Base-by-base conservation (phyloP, 192 early-diverging fungal genomes). In the Polychytrium aggregatum region DNA sequence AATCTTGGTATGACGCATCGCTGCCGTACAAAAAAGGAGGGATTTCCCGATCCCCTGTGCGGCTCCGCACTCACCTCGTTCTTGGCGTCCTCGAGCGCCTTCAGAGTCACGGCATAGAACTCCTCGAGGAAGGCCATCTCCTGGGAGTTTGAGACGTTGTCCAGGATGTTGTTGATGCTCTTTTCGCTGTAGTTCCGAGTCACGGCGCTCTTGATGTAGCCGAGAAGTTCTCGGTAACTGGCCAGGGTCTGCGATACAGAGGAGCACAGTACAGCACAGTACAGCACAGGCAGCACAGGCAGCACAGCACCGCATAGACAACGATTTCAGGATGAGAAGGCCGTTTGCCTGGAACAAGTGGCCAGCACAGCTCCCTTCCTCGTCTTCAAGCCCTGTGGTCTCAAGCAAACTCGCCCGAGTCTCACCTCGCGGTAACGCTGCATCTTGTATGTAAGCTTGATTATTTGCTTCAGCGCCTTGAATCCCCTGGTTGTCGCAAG, bases 101-200 rank as follows among this genome's bases (percentile, higher is more conserved):
- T 62, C 46, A 92, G 53, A 0, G 86, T 92, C 13, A 74, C 76
- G 6, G 80, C 67, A 58, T 90, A 90, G 43, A 92, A 86, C 37
- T 80, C 69, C 50, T 92, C 87, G 78, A 92, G 71, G 41, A 90
- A 87, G 0, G 46, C 46, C 80, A 85, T 85, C 43, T 88, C 84
- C 28, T 79, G 73, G 11, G 83, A 76, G 14, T 75, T 63, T 6
- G 86, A 83, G 9, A 87, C 74, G 48, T 72, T 81, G 53, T 92
- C 89, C 40, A 92, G 59, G 47, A 88, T 88, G 53, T 84, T 85
- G 67, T 92, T 92, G 60, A 92, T 88, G 49, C 76, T 80, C 68
- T 92, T 92, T 57, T 92, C 89, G 46, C 82, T 82, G 41, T 88
- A 82, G 62, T 88, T 92, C 33, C 82, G 72, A 6, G 89, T 81